Base-by-base conservation (phyloP, 331 rosid genomes). In the Phaseolus coccineus region DNA sequence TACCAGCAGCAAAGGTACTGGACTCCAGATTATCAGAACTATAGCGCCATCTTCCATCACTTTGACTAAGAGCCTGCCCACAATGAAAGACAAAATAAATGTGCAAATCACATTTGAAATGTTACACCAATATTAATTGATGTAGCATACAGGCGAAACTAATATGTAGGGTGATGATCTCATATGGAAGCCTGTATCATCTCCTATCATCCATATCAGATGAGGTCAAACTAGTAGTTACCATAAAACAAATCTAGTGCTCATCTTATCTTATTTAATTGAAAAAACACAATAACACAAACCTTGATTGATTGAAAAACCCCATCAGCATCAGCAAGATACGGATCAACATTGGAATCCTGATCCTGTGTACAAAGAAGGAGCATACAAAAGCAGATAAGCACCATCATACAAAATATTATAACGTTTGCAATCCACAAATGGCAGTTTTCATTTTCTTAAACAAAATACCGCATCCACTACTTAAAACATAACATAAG, bases 31-130 rank as follows among this genome's bases (percentile, higher is more conserved):
- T 91, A 77, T 86, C 88, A 15, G 94, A 87, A 80, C 97, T 90
- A 71, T 88, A 87, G 80, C 96, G 97, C 99, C 99, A 96, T 77
- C 94, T 93, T 89, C 99, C 99, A 82, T 96, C 99, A 76, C 96
- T 96, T 87, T 96, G 99, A 87, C 99, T 89, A 83, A 93, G 71
- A 85, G 98, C 90, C 99, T 96, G 94, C 81, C 81, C 71, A 82
- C 16, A 71, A 79, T 27, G 67, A 66, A 64, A 71, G 68, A 48
- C 66, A 30, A 81, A 83, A 46, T 58, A 79, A 40, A 76, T 46
- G 15, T 69, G 57, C 61, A 58, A 4, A 68, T 56, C 65, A 51
- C 22, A 80, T 69, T 73, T 56, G 57, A 71, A 51, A 28, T 75
- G 56, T 46, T 59, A 50, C 72, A 67, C 42, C 25, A 51, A n/a